Evolutionary conservation across 208 protist genomes (phyloP).

Genomic region (Kentomonas sorsogonicus): DNA sequence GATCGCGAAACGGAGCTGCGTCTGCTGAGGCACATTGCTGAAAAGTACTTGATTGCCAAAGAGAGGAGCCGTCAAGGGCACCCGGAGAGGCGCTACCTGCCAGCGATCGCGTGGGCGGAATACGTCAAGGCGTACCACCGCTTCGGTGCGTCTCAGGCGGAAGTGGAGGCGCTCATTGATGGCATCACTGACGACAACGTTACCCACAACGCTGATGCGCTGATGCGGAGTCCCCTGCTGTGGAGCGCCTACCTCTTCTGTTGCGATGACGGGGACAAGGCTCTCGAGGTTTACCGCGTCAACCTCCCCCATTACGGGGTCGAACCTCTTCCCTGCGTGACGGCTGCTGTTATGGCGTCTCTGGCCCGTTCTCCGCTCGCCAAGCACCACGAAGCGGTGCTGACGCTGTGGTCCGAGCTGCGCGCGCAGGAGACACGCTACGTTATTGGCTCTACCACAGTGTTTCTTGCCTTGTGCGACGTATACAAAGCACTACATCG

Average conservation of each 20-base stretch:
- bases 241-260: constrained; percentile 66
- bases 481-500: too few species aligned
- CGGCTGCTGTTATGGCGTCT: constrained; percentile 54
- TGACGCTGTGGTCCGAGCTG: constrained; percentile 28
- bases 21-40: too few species aligned
- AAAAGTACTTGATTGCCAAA: too few species aligned
- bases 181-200: constrained; percentile 37
- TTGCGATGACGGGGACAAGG: constrained; percentile 37
- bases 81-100: constrained; percentile 40
- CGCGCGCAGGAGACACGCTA: constrained; percentile 11
- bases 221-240: constrained; percentile 42
- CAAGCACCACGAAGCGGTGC: constrained; percentile 17
- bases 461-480: too few species aligned
- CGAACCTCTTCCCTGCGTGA: constrained; percentile 36
- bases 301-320: constrained; percentile 48
- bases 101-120: constrained; percentile 59
- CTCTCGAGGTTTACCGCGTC: constrained; percentile 44
- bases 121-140: constrained; percentile 46
- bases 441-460: too few species aligned
- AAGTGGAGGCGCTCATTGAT: constrained; percentile 46
- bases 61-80: too few species aligned
- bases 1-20: too few species aligned
- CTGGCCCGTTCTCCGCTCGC: constrained; percentile 19
- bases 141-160: constrained; percentile 35
- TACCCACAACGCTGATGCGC: constrained; percentile 34